phyloP scores from a whole-genome alignment of 495 filamentous ascomycete genomes.

The Penicillium flavigenum region DNA sequence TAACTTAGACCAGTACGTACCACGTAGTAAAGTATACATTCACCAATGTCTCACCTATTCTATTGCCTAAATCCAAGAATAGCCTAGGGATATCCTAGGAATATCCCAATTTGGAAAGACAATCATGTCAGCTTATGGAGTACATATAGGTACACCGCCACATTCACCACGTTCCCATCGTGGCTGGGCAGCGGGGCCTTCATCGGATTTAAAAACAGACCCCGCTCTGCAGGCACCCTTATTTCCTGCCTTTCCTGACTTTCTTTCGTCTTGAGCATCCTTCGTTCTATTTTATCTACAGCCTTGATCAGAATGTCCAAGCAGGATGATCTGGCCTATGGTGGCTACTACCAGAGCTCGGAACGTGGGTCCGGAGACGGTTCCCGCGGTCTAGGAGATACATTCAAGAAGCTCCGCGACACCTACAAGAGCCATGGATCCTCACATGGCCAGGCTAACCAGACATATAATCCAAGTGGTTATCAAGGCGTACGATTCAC shows the following conservation, averaged over 20 bases:
- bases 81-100: neutral
- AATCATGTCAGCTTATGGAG: slow-evolving; percentile 2
- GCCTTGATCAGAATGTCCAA: slow-evolving; percentile 37
- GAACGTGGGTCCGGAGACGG: slow-evolving; percentile 33
- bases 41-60: neutral
- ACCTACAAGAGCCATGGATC: slow-evolving; percentile 41
- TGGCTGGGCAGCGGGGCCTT: slow-evolving; percentile 13
- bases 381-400: slow-evolving; percentile 54
- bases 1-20: too few species aligned
- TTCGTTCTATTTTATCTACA: neutral
- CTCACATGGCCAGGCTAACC: slow-evolving; percentile 17
- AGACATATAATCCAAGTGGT: slow-evolving; percentile 20
- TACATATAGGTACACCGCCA: slow-evolving; percentile 8
- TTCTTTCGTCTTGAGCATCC: neutral
- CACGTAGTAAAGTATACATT: neutral
- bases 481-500: slow-evolving; percentile 15
- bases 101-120: neutral
- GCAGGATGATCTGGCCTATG: slow-evolving; percentile 57
- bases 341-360: slow-evolving; percentile 46
- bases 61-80: neutral
- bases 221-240: slow-evolving; percentile 8
- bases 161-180: slow-evolving; percentile 10
- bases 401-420: slow-evolving; percentile 49
- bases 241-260: neutral
- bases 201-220: slow-evolving; percentile 4